Evolutionary conservation across 202 grass and related monocot genomes (phyloP).

Genomic region (Zoysia matrella): DNA sequence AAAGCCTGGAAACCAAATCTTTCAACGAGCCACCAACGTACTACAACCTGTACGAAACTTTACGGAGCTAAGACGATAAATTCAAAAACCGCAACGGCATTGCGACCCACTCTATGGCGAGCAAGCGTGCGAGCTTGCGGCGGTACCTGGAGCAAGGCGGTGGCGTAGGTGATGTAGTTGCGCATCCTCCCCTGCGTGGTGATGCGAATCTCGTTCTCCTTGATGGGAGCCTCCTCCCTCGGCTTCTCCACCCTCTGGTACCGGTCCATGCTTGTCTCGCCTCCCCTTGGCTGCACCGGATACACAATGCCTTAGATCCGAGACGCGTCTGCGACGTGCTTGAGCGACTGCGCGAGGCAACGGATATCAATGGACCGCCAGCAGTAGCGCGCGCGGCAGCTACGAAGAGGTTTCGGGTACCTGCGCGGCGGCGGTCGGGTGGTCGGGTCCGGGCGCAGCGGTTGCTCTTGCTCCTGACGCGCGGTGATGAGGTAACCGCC

Average conservation of each 20-base stretch:
- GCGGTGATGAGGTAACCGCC: conserved; percentile 36
- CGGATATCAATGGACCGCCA: neutral
- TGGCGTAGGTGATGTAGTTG: too few relatives aligned
- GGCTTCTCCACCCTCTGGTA: too few relatives aligned
- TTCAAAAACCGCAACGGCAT: conserved; percentile 29
- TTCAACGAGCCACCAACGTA: conserved; percentile 11
- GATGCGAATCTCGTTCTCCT: too few relatives aligned
- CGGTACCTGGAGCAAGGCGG: conserved; percentile 68
- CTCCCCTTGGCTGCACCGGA: conserved; percentile 17
- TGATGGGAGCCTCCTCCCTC: too few relatives aligned
- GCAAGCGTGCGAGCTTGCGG: neutral
- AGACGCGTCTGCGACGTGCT: neutral
- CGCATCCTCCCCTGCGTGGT: too few relatives aligned
- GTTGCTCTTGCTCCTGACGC: neutral
- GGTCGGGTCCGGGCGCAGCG: conserved; percentile 3
- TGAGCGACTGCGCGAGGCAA: neutral
- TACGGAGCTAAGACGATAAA: conserved; percentile 28
- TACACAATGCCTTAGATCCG: conserved; percentile 46
- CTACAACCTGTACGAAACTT: neutral
- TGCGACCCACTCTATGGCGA: neutral
- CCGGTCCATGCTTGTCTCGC: conserved; percentile 19
- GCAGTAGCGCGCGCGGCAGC: neutral
- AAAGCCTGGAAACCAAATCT: neutral
- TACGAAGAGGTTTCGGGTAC: neutral
- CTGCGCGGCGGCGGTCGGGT: conserved; percentile 9